A percentile compares a stretch with the other conserved stretches of the same genome.
Conservation (phyloP, 2,329 filamentous ascomycete species). For the Fusarium verticillioides region DNA sequence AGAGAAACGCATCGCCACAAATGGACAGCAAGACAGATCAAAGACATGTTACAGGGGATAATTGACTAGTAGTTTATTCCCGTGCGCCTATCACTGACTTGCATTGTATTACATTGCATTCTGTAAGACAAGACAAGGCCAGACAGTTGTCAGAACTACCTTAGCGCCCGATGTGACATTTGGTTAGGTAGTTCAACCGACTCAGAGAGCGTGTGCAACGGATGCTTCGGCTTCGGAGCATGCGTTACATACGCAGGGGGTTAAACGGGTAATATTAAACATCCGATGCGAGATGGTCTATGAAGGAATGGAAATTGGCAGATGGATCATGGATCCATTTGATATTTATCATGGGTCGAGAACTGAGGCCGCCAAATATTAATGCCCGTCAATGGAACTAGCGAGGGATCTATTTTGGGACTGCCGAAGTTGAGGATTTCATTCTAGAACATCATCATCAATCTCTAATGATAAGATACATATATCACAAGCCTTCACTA, state of each 20-base stretch:
- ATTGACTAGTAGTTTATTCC: neutral
- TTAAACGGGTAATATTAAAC: neutral
- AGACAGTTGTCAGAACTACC: neutral
- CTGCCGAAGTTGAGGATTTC: neutral
- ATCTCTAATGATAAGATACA: neutral
- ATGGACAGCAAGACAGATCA: neutral
- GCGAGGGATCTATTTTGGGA: neutral
- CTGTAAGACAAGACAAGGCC: neutral
- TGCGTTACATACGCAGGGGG: neutral
- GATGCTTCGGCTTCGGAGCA: neutral
- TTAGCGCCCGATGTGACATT: neutral
- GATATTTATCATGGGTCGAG: constrained; percentile 14
- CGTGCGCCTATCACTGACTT: neutral
- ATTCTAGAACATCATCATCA: neutral
- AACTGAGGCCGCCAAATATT: constrained; percentile 3
- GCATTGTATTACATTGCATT: neutral
- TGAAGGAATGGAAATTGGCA: constrained; percentile 8
- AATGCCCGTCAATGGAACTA: neutral
- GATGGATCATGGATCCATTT: constrained; percentile 14
- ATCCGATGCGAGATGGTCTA: constrained; percentile 6
- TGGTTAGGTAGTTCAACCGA: neutral
- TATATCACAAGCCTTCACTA: neutral
- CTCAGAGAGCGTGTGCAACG: constrained; percentile 1
- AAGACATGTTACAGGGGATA: constrained; percentile 1
- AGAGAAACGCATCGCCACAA: constrained; percentile 1